Evolutionary conservation across 202 grass and related monocot species (phyloP).

Genomic region (Setaria viridis): DNA sequence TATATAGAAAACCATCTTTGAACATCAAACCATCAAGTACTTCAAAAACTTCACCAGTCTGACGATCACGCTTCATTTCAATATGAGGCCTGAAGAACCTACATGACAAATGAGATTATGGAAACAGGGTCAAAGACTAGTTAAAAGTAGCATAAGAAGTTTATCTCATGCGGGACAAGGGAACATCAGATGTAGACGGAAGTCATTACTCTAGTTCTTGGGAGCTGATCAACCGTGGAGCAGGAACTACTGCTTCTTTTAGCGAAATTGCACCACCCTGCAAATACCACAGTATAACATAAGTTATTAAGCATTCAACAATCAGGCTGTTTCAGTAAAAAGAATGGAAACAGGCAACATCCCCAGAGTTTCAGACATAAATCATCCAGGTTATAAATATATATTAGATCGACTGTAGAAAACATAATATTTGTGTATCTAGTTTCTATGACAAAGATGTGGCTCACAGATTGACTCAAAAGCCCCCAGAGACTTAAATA

Average conservation of each 20-base stretch:
- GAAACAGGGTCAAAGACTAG: constrained; percentile 29
- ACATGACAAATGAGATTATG: constrained; percentile 34
- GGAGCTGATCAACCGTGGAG: constrained; percentile 80
- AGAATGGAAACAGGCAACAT: constrained; percentile 14
- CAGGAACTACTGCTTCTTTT: constrained; percentile 75
- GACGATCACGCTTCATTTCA: constrained; percentile 71
- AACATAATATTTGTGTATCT: constrained; percentile 4
- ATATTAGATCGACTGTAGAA: constrained; percentile 15
- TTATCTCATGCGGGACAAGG: background rate
- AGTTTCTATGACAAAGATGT: constrained; percentile 39
- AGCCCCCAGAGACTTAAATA: background rate
- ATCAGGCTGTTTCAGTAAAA: constrained; percentile 19
- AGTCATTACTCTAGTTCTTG: constrained; percentile 90
- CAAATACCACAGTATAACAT: constrained; percentile 22
- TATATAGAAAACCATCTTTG: constrained; percentile 95
- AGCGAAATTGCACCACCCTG: constrained; percentile 94
- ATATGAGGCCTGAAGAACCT: constrained; percentile 90
- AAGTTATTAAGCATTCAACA: background rate
- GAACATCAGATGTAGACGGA: constrained; percentile 21
- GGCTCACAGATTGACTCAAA: background rate
- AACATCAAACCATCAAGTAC: constrained; percentile 92
- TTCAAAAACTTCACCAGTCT: constrained; percentile 92
- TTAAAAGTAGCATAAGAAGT: constrained; percentile 31
- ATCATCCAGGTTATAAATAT: background rate
- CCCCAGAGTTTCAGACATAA: background rate